Evolutionary conservation across 495 filamentous ascomycete species (phyloP).

Genomic region (Penicillium coffeae): DNA sequence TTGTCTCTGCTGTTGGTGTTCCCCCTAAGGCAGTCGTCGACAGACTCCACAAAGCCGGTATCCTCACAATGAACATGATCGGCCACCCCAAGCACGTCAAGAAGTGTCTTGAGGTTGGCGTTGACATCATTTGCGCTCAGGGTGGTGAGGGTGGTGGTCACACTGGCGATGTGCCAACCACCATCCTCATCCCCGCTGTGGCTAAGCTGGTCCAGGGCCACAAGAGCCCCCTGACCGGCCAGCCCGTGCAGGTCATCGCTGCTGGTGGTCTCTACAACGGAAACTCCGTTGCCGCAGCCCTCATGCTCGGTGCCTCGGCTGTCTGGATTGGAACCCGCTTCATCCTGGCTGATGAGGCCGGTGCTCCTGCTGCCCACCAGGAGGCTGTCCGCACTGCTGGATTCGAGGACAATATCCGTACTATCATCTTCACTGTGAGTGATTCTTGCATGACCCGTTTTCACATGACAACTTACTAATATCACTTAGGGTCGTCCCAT

Average conservation of each 20-base stretch:
- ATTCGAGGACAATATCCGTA: conserved; percentile 92
- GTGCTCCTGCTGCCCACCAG: conserved; percentile 90
- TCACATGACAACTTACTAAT: conserved; percentile 22
- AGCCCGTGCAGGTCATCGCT: conserved; percentile 84
- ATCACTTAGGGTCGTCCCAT: conserved; percentile 72
- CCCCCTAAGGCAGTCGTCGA: conserved; percentile 87
- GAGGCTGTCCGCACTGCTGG: conserved; percentile 89
- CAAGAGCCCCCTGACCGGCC: conserved; percentile 82
- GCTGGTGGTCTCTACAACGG: conserved; percentile 95
- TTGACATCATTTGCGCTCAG: conserved; percentile 89
- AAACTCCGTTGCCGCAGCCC: conserved; percentile 78
- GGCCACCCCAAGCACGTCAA: conserved; percentile 98
- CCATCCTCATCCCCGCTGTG: conserved; percentile 84
- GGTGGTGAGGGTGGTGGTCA: conserved; percentile 91
- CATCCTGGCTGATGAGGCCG: conserved; percentile 88
- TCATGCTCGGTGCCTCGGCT: conserved; percentile 87
- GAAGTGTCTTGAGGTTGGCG: conserved; percentile 86
- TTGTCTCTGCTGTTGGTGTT: conserved; percentile 95
- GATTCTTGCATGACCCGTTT: background rate
- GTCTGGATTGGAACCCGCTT: conserved; percentile 98
- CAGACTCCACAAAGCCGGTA: conserved; percentile 75
- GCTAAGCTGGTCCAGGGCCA: conserved; percentile 74
- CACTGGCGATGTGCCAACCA: conserved; percentile 86
- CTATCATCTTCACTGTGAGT: conserved; percentile 89
- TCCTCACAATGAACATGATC: conserved; percentile 99